These are phyloP conservation scores for Coemansia sp. DNA, from an alignment of 192 early-diverging fungal genomes.

Conservation along the genomic window DNA sequence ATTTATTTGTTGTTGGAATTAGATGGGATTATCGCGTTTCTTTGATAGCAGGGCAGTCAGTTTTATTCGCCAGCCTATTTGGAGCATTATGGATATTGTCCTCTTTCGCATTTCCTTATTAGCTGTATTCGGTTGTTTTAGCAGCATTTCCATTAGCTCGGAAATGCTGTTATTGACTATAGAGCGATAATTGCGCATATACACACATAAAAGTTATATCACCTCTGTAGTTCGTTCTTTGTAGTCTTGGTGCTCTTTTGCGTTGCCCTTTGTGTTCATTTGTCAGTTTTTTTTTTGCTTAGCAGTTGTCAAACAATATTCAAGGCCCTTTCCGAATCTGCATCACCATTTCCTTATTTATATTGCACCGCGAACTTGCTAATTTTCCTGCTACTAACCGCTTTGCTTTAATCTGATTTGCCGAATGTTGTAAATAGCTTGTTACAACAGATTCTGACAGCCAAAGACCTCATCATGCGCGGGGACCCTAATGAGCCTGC, in stretches of 20 bases:
- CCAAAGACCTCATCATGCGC: constrained; percentile 24
- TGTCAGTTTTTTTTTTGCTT: neutral
- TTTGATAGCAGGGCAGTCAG: neutral
- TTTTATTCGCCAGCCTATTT: neutral
- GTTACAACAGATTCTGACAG: constrained; percentile 10
- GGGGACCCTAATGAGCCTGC: constrained; percentile 30
- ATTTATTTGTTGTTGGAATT: neutral
- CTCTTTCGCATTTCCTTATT: neutral
- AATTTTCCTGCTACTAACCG: neutral
- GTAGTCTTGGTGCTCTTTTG: neutral
- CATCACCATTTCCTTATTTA: neutral
- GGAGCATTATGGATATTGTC: neutral
- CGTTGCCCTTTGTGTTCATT: neutral
- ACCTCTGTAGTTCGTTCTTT: neutral
- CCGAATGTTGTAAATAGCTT: constrained; percentile 11
- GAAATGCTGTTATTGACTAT: neutral
- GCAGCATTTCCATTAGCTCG: neutral
- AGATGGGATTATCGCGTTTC: neutral
- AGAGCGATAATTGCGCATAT: neutral
- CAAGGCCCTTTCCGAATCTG: too few species aligned
- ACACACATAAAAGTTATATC: neutral
- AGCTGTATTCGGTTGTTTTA: neutral
- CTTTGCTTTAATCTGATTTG: neutral
- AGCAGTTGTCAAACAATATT: neutral
- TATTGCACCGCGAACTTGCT: neutral